Evolutionary conservation across 2,329 filamentous ascomycete genomes (phyloP), one percentile per base, ranked within the genome.

Genomic region (Exophiala oligosperma): DNA sequence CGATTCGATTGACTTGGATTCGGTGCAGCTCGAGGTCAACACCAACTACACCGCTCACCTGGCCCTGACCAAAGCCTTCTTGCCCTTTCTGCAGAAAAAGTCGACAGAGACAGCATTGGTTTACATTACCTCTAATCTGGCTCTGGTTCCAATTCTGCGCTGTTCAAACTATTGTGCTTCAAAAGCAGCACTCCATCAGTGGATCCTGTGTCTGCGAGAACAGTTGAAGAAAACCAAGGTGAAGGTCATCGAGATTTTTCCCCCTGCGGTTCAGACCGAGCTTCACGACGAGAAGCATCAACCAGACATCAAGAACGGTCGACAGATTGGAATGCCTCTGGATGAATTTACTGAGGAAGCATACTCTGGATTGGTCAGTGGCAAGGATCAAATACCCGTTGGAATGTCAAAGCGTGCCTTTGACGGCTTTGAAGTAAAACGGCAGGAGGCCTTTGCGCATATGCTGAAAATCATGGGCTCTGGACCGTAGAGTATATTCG

Each of bases 191-290:
- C 67, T 84, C 49, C 81, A 84, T 62, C 78, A 81, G 61, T 81
- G 79, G 69, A 74, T 83, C 23, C 72, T 84, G 4, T 74, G 73
- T 4, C 71, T 84, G 35, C 76, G 81, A 1, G 74, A 79, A 59
- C 81, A 84, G 66, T 63, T 84, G 35, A 74, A 74, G 46, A 74
- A 74, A 0, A 75, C 74, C 3, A 76, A 79, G 48, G 73, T 83
- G 65, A 80, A 81, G 59, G 75, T 84, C n/a, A 71, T 83, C 38
- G 81, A 84, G 67, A 72, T 84, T 8, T 80, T 78, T 55, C 81
- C 81, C 2, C 82, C 81, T 0, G 79, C 80, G 0, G 81, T 84
- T 37, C 81, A 84, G 70, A 84, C 80, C 0, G 81, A 84, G 66
- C 68, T 84, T 26, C 81, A 83, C 59, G 80, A 84, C 58, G 73